Conservation (phyloP, 176 grass and related monocot genomes). For the Carex scoparia region DNA sequence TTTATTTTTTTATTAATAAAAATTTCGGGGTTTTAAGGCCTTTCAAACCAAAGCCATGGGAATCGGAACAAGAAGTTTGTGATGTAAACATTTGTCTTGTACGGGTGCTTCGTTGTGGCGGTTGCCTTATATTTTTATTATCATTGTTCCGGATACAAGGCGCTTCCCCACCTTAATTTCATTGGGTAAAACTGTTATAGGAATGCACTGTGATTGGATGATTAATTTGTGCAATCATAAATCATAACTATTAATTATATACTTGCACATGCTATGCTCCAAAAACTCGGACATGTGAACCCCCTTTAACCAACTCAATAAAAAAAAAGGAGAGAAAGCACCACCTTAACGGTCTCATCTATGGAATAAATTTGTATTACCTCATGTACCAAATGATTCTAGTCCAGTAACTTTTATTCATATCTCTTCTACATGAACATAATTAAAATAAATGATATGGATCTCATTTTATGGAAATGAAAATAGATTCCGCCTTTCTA, state of each 20-base stretch:
- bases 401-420: too few species aligned
- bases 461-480: too few species aligned
- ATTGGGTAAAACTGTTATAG: background rate
- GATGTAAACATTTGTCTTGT: too few species aligned
- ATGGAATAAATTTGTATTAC: too few species aligned
- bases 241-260: slow-evolving; percentile 18
- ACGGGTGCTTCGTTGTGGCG: background rate
- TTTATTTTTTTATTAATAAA: background rate
- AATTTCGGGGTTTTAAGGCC: background rate
- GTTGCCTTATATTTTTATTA: background rate
- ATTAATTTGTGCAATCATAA: slow-evolving; percentile 19
- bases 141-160: background rate
- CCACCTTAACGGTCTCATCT: background rate
- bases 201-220: background rate
- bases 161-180: background rate
- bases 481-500: too few species aligned
- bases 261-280: slow-evolving; percentile 16
- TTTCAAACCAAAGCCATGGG: background rate
- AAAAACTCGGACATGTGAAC: slow-evolving; percentile 22
- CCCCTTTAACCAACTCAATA: background rate
- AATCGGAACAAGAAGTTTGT: too few species aligned
- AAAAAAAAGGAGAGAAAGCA: slow-evolving; percentile 14
- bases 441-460: too few species aligned
- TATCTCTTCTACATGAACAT: too few species aligned
- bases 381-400: too few species aligned